phyloP scores from a whole-genome alignment of 176 grass and related monocot species.

The Guadua angustifolia region DNA sequence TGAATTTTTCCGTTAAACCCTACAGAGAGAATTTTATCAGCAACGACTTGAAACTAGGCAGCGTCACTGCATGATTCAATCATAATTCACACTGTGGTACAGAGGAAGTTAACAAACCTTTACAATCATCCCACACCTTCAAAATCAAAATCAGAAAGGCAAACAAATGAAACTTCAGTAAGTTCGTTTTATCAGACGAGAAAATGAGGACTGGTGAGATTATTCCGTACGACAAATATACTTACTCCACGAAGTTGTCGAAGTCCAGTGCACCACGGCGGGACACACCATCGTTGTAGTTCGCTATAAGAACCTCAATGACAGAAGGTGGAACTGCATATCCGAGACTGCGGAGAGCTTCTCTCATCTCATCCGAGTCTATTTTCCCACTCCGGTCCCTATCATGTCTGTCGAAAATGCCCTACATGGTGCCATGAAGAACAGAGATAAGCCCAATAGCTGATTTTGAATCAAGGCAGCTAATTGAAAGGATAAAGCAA shows the following conservation, averaged over 20 bases:
- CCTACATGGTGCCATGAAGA: constrained; percentile 45
- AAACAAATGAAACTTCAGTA: background rate
- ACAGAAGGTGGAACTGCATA: constrained; percentile 75
- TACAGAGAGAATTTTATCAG: constrained; percentile 10
- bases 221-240: background rate
- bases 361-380: constrained; percentile 68
- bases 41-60: background rate
- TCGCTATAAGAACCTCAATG: constrained; percentile 68
- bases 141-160: constrained; percentile 23
- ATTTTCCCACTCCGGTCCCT: constrained; percentile 81
- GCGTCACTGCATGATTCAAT: background rate
- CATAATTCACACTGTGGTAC: background rate
- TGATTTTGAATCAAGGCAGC: no score
- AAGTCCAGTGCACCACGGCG: constrained; percentile 59
- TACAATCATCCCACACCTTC: constrained; percentile 77
- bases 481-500: no score
- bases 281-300: constrained; percentile 55
- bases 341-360: constrained; percentile 78
- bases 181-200: no score
- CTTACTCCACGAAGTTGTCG: constrained; percentile 93
- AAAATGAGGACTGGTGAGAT: background rate
- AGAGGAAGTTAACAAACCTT: constrained; percentile 48
- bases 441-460: no score
- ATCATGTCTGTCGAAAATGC: constrained; percentile 76
- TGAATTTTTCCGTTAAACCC: constrained; percentile 95